These are phyloP conservation scores for Microbotryum lychnidis-dioicae DNA, from an alignment of 1,284 basidiomycete genomes.

Conservation along the genomic window DNA sequence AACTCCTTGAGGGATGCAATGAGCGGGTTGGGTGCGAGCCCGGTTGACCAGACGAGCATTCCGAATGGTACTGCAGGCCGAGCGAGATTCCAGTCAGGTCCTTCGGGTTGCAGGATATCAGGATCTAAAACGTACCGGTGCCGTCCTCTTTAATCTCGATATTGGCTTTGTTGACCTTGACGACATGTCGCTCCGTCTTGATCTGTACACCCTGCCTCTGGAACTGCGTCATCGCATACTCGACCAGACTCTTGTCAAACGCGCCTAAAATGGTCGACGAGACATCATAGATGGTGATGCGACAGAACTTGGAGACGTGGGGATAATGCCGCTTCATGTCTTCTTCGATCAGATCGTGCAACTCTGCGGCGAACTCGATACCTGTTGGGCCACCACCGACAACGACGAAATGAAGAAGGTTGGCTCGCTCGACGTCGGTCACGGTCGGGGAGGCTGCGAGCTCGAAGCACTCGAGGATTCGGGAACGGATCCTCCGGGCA, in stretches of 20 bases:
- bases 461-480: constrained; percentile 72
- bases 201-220: constrained; percentile 21
- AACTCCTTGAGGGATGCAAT: constrained; percentile 55
- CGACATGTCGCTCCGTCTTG: constrained; percentile 25
- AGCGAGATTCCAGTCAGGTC: constrained; percentile 9
- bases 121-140: constrained; percentile 9
- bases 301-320: constrained; percentile 18
- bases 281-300: constrained; percentile 34
- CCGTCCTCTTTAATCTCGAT: constrained; percentile 34
- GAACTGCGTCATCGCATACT: constrained; percentile 37
- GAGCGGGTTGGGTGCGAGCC: constrained; percentile 65
- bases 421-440: constrained; percentile 56
- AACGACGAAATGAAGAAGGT: constrained; percentile 67
- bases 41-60: constrained; percentile 65
- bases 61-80: constrained; percentile 58
- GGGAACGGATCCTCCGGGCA: constrained; percentile 64
- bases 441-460: constrained; percentile 64
- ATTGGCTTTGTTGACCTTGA: constrained; percentile 20
- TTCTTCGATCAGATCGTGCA: constrained; percentile 70
- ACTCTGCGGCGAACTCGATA: constrained; percentile 76
- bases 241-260: constrained; percentile 34
- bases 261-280: constrained; percentile 34
- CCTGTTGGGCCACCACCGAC: constrained; percentile 58
- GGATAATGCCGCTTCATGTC: constrained; percentile 55
- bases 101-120: neutral